Evolutionary conservation across 208 protist species (phyloP).

Genomic region (Crithidia acanthocephali): DNA sequence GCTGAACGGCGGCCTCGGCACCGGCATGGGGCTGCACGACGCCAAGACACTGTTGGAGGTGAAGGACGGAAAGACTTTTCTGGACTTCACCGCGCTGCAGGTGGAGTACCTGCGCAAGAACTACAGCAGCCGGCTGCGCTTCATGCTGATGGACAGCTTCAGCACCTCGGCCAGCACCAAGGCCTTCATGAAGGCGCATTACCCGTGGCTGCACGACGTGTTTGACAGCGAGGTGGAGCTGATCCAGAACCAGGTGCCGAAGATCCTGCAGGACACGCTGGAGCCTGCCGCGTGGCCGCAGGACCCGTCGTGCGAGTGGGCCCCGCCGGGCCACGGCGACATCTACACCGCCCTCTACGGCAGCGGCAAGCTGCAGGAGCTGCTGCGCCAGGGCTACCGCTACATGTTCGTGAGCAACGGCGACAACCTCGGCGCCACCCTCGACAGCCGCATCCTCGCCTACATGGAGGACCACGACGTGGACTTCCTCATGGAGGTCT

Average conservation of each 20-base stretch:
- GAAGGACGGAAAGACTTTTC: slow-evolving; percentile 94
- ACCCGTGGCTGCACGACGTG: slow-evolving; percentile 46
- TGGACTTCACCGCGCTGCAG: slow-evolving; percentile 98
- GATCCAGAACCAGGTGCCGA: slow-evolving; percentile 89
- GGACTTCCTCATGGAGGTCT: slow-evolving; percentile 95
- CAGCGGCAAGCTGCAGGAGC: slow-evolving; percentile 87
- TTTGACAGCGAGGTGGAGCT: slow-evolving; percentile 76
- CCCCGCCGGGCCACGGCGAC: slow-evolving; percentile 99
- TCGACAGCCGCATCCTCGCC: slow-evolving; percentile 86
- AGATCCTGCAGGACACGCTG: slow-evolving; percentile 70
- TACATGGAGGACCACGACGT: slow-evolving; percentile 79
- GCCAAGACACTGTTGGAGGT: slow-evolving; percentile 95
- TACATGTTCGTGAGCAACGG: slow-evolving; percentile 99
- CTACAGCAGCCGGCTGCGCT: slow-evolving; percentile 89
- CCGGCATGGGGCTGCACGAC: slow-evolving; percentile 88
- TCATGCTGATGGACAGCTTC: slow-evolving; percentile 99
- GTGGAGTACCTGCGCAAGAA: slow-evolving; percentile 90
- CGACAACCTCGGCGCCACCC: slow-evolving; percentile 98
- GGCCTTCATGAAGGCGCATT: slow-evolving; percentile 58
- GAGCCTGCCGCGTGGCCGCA: slow-evolving; percentile 61
- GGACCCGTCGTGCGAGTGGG: slow-evolving; percentile 87
- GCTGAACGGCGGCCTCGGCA: slow-evolving; percentile 97
- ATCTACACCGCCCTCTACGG: slow-evolving; percentile 96
- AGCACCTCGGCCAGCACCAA: slow-evolving; percentile 95
- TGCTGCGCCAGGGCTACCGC: slow-evolving; percentile 90